Evolutionary conservation across 1,284 basidiomycete genomes (phyloP), one percentile per base, ranked within the genome.

Genomic region (Apiotrichum laibachii): DNA sequence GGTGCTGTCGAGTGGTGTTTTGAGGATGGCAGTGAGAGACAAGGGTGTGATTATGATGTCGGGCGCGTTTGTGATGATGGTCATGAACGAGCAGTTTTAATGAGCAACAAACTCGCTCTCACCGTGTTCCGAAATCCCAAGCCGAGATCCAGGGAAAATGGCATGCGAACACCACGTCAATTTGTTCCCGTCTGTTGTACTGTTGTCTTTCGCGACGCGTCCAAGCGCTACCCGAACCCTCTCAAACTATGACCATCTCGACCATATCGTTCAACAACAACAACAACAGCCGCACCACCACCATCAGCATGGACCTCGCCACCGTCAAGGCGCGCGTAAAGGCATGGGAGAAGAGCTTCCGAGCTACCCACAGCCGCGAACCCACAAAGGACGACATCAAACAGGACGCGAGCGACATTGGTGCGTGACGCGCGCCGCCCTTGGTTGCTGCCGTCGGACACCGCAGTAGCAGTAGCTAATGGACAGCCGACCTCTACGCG

Each of bases 371-470:
- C 72, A 83, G 82, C 39, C 82, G 85, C 63, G 82, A 85, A 42
- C 88, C 91, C 0, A 84, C 85, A 12, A 81, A 90, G 33, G 83
- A 90, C 40, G 91, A 93, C 71, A 91, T 93, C 66, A 89, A 84
- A 72, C 77, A 80, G 34, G 81, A 85, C 55, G 83, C 85, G 31
- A 45, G 61, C 19, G 72, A 77, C 57, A 88, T 93, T 63, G 88
- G 91, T 92, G 65, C 65, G 85, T 80, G 12, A 31, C 26, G 7
- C 26, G 26, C 26, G 26, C 26, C n/a, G n/a, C n/a, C n/a, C n/a
- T 21, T 15, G 7, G 19, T n/a, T 22, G 9, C 19, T 12, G 12
- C 6, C 12, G 6, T 19, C 8, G 5, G 13, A 21, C 19, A 11
- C 21, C 2, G 8, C 8, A 3, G 16, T 9, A 42, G 8, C 15